Conservation (phyloP, 2,329 filamentous ascomycete species). For the Aspergillus sp. region DNA sequence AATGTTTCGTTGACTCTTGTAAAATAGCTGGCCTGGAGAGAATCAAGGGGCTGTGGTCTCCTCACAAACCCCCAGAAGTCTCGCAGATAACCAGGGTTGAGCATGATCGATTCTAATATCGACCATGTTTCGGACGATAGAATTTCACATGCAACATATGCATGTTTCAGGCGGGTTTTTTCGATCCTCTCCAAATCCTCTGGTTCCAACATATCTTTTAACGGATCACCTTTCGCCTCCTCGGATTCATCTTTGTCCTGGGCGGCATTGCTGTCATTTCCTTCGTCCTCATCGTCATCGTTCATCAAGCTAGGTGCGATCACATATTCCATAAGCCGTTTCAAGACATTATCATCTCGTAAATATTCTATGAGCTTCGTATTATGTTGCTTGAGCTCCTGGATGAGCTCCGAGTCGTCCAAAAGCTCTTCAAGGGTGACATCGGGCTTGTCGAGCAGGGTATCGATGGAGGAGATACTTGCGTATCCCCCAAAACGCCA, state of each 20-base stretch:
- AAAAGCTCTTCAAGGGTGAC: slow-evolving; percentile 93
- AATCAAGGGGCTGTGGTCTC: slow-evolving; percentile 78
- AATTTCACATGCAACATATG: slow-evolving; percentile 88
- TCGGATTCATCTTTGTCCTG: slow-evolving; percentile 24
- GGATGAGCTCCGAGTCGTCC: slow-evolving; percentile 91
- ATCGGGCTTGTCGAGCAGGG: slow-evolving; percentile 90
- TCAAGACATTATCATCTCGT: slow-evolving; percentile 77
- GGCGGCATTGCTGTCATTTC: slow-evolving; percentile 38
- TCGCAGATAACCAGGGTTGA: slow-evolving; percentile 71
- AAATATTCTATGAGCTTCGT: slow-evolving; percentile 95
- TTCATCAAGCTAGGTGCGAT: slow-evolving; percentile 63
- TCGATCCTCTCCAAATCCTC: slow-evolving; percentile 68
- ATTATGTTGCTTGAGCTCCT: slow-evolving; percentile 98
- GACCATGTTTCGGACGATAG: slow-evolving; percentile 96
- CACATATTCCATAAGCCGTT: slow-evolving; percentile 85
- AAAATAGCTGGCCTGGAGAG: slow-evolving; percentile 93
- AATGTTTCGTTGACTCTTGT: slow-evolving; percentile 98
- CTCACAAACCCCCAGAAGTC: slow-evolving; percentile 90
- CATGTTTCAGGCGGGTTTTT: slow-evolving; percentile 88
- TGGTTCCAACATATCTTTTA: slow-evolving; percentile 29
- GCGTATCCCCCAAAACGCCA: slow-evolving; percentile 99
- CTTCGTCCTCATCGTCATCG: slow-evolving; percentile 48
- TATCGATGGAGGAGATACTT: slow-evolving; percentile 94
- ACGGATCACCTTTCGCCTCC: slow-evolving; percentile 34
- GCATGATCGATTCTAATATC: slow-evolving; percentile 86